phyloP scores from a whole-genome alignment of 2,329 filamentous ascomycete species.

The Phialemonium atrogriseum region DNA sequence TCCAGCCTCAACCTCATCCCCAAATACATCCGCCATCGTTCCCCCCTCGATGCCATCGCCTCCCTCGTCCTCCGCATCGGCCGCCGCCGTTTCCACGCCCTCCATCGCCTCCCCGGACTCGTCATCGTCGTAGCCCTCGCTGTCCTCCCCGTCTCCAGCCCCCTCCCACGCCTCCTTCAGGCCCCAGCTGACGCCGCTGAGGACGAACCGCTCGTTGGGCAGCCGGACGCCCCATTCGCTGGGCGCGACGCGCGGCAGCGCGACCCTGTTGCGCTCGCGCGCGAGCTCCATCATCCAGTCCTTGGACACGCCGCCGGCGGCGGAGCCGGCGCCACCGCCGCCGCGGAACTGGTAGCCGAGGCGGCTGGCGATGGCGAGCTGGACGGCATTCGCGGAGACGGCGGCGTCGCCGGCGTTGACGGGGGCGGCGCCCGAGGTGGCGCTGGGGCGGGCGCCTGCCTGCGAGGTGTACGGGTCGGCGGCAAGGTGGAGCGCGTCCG shows the following conservation, averaged over 20 bases:
- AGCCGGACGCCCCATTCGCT: conserved; percentile 61
- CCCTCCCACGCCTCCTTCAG: conserved; percentile 49
- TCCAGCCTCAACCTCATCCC: conserved; percentile 45
- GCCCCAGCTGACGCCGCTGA: conserved; percentile 58
- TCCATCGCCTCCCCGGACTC: conserved; percentile 40
- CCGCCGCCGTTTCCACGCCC: conserved; percentile 31
- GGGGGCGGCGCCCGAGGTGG: conserved; percentile 37
- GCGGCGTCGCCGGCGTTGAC: conserved; percentile 38
- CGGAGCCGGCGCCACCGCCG: conserved; percentile 35
- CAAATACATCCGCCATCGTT: conserved; percentile 45
- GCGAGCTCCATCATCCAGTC: conserved; percentile 74
- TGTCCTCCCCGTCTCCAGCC: conserved; percentile 31
- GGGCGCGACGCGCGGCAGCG: conserved; percentile 52
- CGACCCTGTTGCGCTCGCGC: conserved; percentile 58
- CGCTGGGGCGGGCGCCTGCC: conserved; percentile 44
- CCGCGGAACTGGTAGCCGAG: conserved; percentile 61
- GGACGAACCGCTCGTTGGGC: conserved; percentile 60
- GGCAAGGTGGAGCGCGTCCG: conserved; percentile 60
- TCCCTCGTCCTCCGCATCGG: conserved; percentile 20
- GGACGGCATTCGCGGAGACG: conserved; percentile 59
- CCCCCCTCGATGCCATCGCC: conserved; percentile 41
- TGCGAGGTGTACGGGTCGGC: conserved; percentile 59
- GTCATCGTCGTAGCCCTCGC: conserved; percentile 30
- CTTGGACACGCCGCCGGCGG: conserved; percentile 50
- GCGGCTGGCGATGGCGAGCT: conserved; percentile 63